Evolutionary conservation across 495 filamentous ascomycete genomes (phyloP).

Genomic region (Neurospora cerealis): DNA sequence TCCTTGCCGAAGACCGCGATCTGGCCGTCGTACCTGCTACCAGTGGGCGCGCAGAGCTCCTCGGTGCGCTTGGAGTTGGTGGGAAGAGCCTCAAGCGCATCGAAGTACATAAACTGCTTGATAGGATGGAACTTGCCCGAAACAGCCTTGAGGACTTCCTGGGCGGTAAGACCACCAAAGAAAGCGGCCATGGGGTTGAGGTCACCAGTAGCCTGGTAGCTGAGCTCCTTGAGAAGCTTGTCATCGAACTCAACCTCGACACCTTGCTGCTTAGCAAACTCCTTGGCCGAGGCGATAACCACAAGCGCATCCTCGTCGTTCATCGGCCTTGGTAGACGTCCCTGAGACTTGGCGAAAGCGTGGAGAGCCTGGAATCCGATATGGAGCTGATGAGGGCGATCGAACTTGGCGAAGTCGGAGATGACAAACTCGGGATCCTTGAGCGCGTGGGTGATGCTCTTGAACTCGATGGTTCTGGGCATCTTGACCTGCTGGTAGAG

Average conservation of each 20-base stretch:
- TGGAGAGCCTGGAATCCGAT: slow-evolving; percentile 89
- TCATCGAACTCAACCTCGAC: slow-evolving; percentile 72
- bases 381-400: slow-evolving; percentile 85
- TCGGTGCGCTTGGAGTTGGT: slow-evolving; percentile 62
- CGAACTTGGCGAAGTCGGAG: slow-evolving; percentile 96
- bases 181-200: slow-evolving; percentile 87
- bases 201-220: slow-evolving; percentile 91
- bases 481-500: slow-evolving; percentile 94
- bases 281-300: slow-evolving; percentile 60
- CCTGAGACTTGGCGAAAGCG: slow-evolving; percentile 62
- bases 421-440: slow-evolving; percentile 81
- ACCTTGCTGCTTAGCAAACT: slow-evolving; percentile 61
- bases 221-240: slow-evolving; percentile 86
- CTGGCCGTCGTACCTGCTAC: slow-evolving; percentile 88
- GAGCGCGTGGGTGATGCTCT: slow-evolving; percentile 61
- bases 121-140: slow-evolving; percentile 96
- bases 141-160: slow-evolving; percentile 94
- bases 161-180: slow-evolving; percentile 89
- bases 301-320: slow-evolving; percentile 75
- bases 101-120: slow-evolving; percentile 91
- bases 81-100: slow-evolving; percentile 91
- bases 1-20: slow-evolving; percentile 93
- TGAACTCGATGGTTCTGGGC: slow-evolving; percentile 90
- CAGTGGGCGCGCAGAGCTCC: slow-evolving; percentile 73
- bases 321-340: slow-evolving; percentile 69